phyloP scores from a whole-genome alignment of 75 land plant species.

The Selaginella tamariscina region DNA sequence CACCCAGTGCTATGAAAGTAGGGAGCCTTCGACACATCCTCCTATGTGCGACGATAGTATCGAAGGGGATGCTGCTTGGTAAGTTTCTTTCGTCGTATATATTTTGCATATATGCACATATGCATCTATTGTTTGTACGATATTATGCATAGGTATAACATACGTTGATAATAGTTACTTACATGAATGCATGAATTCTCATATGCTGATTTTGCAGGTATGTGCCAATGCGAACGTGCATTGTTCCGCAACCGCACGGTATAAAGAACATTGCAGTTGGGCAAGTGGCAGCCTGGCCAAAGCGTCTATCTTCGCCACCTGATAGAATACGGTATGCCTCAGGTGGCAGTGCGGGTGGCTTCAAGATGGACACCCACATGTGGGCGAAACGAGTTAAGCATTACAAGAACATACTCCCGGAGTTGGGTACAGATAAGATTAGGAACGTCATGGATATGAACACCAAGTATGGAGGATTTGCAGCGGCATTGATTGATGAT shows the following conservation, averaged over 20 bases:
- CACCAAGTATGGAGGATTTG: constrained; percentile 77
- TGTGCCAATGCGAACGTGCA: constrained; percentile 59
- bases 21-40: constrained; percentile 35
- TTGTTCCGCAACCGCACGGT: constrained; percentile 33
- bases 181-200: too few species aligned
- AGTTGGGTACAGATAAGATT: constrained; percentile 45
- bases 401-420: constrained; percentile 61
- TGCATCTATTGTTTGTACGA: too few species aligned
- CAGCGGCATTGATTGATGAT: constrained; percentile 50
- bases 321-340: constrained; percentile 38
- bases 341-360: constrained; percentile 42
- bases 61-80: constrained; percentile 81
- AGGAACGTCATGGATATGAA: constrained; percentile 97
- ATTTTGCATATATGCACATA: too few species aligned
- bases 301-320: constrained; percentile 42
- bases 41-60: constrained; percentile 76
- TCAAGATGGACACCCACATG: constrained; percentile 48
- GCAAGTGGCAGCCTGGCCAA: constrained; percentile 62
- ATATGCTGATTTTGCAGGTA: constrained; percentile 30
- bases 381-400: constrained; percentile 52
- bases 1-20: constrained; percentile 47
- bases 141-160: too few species aligned
- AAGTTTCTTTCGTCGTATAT: too few species aligned
- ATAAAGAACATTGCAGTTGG: constrained; percentile 34
- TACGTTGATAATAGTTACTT: too few species aligned